phyloP scores from a whole-genome alignment of 75 land plant species.

The Ceratopteris richardii region DNA sequence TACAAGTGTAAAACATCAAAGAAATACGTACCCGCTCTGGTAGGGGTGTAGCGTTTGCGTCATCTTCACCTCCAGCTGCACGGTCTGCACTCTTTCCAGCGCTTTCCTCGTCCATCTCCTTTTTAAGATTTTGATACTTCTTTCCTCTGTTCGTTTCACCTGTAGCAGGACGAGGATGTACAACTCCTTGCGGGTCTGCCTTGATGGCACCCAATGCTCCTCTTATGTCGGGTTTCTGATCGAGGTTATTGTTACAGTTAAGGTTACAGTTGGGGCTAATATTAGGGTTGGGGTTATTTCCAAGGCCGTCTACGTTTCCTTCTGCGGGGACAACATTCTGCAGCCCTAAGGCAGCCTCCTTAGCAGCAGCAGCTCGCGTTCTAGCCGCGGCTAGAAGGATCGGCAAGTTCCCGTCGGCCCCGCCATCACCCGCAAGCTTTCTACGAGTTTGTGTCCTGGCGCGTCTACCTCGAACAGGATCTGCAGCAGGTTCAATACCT shows the following conservation, averaged over 20 bases:
- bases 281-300: too few relatives aligned
- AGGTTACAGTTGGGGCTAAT: too few relatives aligned
- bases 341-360: conserved; percentile 19
- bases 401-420: conserved; percentile 5
- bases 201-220: background rate
- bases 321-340: conserved; percentile 5
- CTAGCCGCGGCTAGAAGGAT: conserved; percentile 12
- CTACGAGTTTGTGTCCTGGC: conserved; percentile 5
- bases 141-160: conserved; percentile 1
- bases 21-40: conserved; percentile 67
- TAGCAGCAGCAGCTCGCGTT: conserved; percentile 33
- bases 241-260: background rate
- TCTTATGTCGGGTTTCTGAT: background rate
- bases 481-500: too few relatives aligned
- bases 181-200: background rate
- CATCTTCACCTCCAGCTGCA: conserved; percentile 64
- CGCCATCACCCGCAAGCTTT: conserved; percentile 5
- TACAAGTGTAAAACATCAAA: too few relatives aligned
- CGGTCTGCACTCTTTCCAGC: conserved; percentile 59
- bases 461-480: background rate
- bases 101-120: conserved; percentile 59
- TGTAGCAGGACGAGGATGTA: conserved; percentile 2
- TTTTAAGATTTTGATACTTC: conserved; percentile 15
- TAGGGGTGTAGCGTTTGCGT: conserved; percentile 60
- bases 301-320: background rate